A percentile compares a stretch with the other conserved stretches of the same genome.
These are phyloP conservation scores for Carex arenaria DNA, from an alignment of 202 grass and related monocot species.

Conservation along the genomic window DNA sequence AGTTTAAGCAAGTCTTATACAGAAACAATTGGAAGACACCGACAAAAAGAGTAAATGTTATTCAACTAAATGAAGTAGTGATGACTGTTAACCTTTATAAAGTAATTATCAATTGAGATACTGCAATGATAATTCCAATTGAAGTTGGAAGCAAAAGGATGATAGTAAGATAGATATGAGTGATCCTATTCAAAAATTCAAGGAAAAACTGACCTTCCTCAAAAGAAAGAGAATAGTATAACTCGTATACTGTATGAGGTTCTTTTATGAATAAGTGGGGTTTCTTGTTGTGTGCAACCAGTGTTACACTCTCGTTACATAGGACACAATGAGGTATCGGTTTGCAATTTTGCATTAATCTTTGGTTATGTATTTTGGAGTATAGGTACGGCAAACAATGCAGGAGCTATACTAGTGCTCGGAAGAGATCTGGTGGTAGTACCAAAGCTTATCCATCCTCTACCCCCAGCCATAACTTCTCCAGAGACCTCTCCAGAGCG, in stretches of 20 bases:
- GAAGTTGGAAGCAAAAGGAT: background rate
- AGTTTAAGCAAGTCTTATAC: background rate
- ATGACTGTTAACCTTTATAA: background rate
- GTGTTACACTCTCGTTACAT: no score
- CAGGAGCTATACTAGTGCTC: slow-evolving; percentile 93
- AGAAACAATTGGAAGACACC: background rate
- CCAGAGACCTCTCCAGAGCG: slow-evolving; percentile 82
- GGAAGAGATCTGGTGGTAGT: slow-evolving; percentile 99
- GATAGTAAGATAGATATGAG: background rate
- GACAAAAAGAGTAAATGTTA: background rate
- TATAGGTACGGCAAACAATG: slow-evolving; percentile 97
- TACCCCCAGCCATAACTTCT: slow-evolving; percentile 85
- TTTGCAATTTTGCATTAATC: slow-evolving; percentile 13
- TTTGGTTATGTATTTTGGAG: slow-evolving; percentile 24
- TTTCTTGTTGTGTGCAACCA: no score
- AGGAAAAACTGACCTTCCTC: background rate
- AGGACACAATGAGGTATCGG: background rate
- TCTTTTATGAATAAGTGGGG: no score
- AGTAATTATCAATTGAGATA: background rate
- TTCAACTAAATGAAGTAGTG: background rate
- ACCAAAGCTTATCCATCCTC: slow-evolving; percentile 98
- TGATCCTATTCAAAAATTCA: background rate
- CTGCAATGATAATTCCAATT: background rate
- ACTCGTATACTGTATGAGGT: no score
- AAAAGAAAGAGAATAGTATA: no score